Evolutionary conservation across 768 basidiomycete genomes (phyloP).

Genomic region (Psilocybe azurescens): DNA sequence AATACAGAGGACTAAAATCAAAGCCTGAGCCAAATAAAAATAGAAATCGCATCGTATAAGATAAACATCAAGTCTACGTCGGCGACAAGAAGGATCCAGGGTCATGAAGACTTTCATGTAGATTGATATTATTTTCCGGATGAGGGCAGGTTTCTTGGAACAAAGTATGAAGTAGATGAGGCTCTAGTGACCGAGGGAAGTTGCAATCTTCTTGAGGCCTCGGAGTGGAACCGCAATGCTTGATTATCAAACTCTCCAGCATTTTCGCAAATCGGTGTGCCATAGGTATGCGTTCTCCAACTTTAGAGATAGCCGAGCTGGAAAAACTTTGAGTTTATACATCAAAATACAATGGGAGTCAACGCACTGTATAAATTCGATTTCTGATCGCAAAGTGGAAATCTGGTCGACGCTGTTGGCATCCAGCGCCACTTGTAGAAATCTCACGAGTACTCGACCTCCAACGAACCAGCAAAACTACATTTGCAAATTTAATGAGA

Average conservation of each 20-base stretch:
- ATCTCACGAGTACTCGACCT: conserved; percentile 69
- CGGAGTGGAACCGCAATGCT: conserved; percentile 40
- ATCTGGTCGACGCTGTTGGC: conserved; percentile 61
- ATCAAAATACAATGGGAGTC: neutral
- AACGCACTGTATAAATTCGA: conserved; percentile 71
- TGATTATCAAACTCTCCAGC: conserved; percentile 52
- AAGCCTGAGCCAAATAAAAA: conserved; percentile 10
- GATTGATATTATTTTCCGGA: conserved; percentile 29
- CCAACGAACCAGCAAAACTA: conserved; percentile 75
- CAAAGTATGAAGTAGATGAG: conserved; percentile 33
- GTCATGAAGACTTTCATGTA: conserved; percentile 40
- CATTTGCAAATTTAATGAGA: neutral
- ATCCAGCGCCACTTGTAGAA: conserved; percentile 67
- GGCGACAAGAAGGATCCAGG: conserved; percentile 41
- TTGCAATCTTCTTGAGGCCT: conserved; percentile 34
- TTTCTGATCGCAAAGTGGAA: conserved; percentile 62
- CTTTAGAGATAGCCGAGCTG: conserved; percentile 62
- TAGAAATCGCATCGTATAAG: conserved; percentile 3
- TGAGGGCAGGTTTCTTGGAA: conserved; percentile 33
- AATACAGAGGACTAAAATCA: neutral
- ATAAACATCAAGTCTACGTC: conserved; percentile 20
- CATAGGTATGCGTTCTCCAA: conserved; percentile 72
- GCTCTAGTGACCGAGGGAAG: conserved; percentile 40
- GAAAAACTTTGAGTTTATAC: neutral
- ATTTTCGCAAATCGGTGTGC: conserved; percentile 65